Evolutionary conservation across 257 asterid species (phyloP).

Genomic region (Solanum peruvianum): DNA sequence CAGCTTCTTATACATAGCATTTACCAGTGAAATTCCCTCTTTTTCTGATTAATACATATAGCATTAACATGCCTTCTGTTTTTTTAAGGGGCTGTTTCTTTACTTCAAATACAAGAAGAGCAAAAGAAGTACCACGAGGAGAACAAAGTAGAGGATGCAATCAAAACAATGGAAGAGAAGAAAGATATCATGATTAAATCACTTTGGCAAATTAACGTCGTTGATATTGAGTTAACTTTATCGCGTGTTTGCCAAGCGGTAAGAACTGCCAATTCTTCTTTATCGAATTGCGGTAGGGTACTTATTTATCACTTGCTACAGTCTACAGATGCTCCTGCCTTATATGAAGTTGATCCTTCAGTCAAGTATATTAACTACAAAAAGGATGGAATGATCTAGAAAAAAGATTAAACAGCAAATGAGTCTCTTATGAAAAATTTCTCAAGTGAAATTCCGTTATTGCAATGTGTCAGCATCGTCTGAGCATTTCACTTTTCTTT

Average conservation of each 20-base stretch:
- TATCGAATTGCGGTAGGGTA: not conserved
- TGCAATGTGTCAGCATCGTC: not conserved
- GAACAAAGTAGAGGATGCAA: constrained; percentile 35
- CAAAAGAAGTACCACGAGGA: constrained; percentile 44
- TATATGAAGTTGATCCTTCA: not conserved
- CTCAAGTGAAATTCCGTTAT: not conserved
- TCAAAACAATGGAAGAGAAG: constrained; percentile 44
- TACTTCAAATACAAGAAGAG: constrained; percentile 57
- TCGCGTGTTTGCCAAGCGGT: constrained; percentile 70
- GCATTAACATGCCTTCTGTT: not conserved
- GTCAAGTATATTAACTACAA: not conserved
- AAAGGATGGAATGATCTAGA: not conserved
- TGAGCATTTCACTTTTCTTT: not conserved
- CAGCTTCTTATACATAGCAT: not conserved
- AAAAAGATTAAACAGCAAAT: not conserved
- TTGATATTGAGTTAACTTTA: constrained; percentile 68
- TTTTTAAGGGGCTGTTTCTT: constrained; percentile 49
- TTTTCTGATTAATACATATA: not conserved
- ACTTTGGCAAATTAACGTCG: constrained; percentile 73
- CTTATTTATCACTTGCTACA: not conserved
- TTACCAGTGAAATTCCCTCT: not conserved
- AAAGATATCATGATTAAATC: constrained; percentile 51
- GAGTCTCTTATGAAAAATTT: not conserved
- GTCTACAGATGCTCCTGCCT: not conserved
- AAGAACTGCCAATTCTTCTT: constrained; percentile 9